These are phyloP conservation scores for Nakazawaea peltata DNA, from an alignment of 805 yeast genomes.

Conservation along the genomic window DNA sequence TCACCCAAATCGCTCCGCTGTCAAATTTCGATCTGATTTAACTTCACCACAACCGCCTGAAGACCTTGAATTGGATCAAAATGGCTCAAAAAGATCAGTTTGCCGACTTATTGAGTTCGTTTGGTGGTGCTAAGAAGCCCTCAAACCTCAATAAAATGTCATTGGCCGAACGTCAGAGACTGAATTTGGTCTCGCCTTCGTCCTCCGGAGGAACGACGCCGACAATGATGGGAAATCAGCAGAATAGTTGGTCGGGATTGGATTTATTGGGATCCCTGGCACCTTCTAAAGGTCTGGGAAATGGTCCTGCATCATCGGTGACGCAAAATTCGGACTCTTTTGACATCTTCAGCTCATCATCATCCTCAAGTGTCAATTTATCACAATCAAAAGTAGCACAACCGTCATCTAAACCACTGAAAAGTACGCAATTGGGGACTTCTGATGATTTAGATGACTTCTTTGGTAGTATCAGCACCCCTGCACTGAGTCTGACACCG, in stretches of 20 bases:
- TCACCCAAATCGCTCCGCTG: no score
- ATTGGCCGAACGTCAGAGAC: constrained; percentile 26
- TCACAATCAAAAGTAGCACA: no score
- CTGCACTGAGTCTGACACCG: no score
- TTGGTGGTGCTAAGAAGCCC: constrained; percentile 17
- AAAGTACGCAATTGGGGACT: no score
- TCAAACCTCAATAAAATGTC: constrained; percentile 20
- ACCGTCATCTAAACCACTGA: no score
- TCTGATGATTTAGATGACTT: constrained; percentile 6
- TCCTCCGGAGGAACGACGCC: constrained; percentile 1
- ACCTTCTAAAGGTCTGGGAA: no score
- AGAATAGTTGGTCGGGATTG: constrained; percentile 25
- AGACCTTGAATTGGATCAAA: background rate
- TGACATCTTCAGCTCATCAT: no score
- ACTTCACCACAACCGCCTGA: no score
- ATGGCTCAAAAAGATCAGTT: constrained; percentile 26
- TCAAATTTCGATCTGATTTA: no score
- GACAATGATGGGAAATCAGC: background rate
- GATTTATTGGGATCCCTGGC: constrained; percentile 32
- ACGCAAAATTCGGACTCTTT: background rate
- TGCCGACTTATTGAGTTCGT: constrained; percentile 31
- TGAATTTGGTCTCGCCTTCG: constrained; percentile 7
- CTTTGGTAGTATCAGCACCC: no score
- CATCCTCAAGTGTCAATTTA: no score
- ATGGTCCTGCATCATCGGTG: background rate